phyloP scores from a whole-genome alignment of 495 filamentous ascomycete genomes.

The Daldinia concentrica region DNA sequence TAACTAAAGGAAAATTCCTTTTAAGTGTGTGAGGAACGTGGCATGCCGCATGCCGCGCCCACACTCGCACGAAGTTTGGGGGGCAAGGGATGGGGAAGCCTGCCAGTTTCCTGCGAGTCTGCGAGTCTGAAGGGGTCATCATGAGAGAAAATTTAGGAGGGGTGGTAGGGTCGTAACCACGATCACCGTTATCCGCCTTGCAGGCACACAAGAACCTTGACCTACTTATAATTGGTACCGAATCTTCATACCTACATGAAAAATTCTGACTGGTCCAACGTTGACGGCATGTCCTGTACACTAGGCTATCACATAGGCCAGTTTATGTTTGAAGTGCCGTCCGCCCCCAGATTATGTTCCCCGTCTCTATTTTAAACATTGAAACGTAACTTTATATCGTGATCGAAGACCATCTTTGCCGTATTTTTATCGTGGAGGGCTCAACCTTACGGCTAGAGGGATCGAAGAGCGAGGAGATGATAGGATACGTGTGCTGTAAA shows the following conservation, averaged over 20 bases:
- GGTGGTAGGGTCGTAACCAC: constrained; percentile 25
- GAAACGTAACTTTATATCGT: constrained; percentile 17
- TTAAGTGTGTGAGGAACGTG: constrained; percentile 44
- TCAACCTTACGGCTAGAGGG: not conserved
- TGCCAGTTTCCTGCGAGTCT: constrained; percentile 1
- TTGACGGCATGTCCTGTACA: constrained; percentile 20
- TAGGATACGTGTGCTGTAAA: not conserved
- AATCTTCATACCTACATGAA: constrained; percentile 19
- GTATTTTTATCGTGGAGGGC: not conserved
- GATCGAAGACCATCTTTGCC: not conserved
- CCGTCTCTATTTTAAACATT: constrained; percentile 19
- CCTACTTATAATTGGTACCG: constrained; percentile 28
- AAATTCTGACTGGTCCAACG: constrained; percentile 17
- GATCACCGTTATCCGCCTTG: constrained; percentile 42
- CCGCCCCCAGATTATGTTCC: constrained; percentile 15
- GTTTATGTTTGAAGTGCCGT: constrained; percentile 29
- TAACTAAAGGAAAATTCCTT: constrained; percentile 41
- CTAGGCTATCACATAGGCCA: constrained; percentile 34
- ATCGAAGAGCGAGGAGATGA: not conserved
- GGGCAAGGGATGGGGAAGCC: constrained; percentile 38
- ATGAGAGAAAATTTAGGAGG: constrained; percentile 2
- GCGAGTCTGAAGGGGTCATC: constrained; percentile 22
- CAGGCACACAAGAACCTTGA: constrained; percentile 27
- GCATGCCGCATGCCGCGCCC: constrained; percentile 44
- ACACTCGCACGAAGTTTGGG: constrained; percentile 33